Evolutionary conservation across 2,329 filamentous ascomycete genomes (phyloP).

Genomic region (Trichoderma atrobrunneum): DNA sequence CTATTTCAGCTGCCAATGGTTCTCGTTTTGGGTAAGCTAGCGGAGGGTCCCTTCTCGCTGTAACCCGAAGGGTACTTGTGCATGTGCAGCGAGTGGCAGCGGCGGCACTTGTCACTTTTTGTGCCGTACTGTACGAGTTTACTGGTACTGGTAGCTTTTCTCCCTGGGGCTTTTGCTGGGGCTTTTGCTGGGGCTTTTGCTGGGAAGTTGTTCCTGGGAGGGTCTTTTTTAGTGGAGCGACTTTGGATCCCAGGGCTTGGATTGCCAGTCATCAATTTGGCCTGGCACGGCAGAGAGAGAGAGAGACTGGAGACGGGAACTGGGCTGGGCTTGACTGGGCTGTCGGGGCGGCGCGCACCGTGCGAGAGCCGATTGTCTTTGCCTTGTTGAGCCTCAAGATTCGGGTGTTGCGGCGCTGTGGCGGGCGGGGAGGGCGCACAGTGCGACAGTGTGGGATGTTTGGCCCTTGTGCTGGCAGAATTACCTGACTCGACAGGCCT

Average conservation of each 20-base stretch:
- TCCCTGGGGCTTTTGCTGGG: too few species aligned
- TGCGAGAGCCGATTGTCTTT: not conserved
- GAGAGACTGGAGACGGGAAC: not conserved
- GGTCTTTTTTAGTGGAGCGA: not conserved
- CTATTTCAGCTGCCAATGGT: conserved; percentile 10
- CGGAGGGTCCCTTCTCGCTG: not conserved
- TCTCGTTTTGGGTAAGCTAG: not conserved
- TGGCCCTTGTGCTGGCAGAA: not conserved
- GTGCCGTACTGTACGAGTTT: not conserved
- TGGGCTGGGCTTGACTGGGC: not conserved
- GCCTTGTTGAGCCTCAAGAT: conserved; percentile 13
- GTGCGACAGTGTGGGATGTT: not conserved
- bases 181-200: too few species aligned
- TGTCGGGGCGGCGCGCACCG: conserved; percentile 8
- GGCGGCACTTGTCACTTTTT: not conserved
- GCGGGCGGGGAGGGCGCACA: not conserved
- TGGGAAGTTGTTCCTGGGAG: not conserved
- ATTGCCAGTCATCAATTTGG: not conserved
- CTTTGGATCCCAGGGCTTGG: not conserved
- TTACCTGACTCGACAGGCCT: not conserved
- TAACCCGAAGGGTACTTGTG: not conserved
- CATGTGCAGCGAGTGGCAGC: not conserved
- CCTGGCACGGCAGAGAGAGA: not conserved
- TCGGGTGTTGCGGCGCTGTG: not conserved
- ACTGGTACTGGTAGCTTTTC: not conserved